These are phyloP conservation scores for Solanum gracilifrons DNA, from an alignment of 257 asterid species.

Conservation along the genomic window DNA sequence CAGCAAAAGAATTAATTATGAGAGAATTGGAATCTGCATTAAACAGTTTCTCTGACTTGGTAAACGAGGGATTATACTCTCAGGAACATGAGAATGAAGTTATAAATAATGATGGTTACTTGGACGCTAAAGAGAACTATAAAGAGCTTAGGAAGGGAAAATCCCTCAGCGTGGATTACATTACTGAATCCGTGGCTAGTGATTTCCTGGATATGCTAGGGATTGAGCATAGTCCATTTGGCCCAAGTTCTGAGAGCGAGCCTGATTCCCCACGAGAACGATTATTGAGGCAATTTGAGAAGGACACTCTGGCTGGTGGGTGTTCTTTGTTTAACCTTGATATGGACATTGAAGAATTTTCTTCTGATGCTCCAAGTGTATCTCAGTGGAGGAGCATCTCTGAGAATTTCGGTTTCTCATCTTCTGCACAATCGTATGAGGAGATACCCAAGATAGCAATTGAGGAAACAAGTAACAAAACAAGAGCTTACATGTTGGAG, in stretches of 20 bases:
- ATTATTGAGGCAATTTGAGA: constrained; percentile 75
- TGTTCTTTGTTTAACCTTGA: constrained; percentile 61
- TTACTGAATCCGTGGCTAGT: constrained; percentile 46
- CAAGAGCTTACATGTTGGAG: constrained; percentile 56
- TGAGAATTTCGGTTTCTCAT: constrained; percentile 18
- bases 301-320: constrained; percentile 63
- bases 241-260: constrained; percentile 78
- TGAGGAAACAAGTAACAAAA: constrained; percentile 26
- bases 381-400: constrained; percentile 40
- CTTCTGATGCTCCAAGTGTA: constrained; percentile 13
- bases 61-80: constrained; percentile 42
- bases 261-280: constrained; percentile 92
- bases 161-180: constrained; percentile 52
- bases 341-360: constrained; percentile 17
- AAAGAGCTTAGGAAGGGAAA: constrained; percentile 29
- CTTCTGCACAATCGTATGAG: constrained; percentile 12
- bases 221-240: constrained; percentile 60
- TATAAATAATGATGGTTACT: constrained; percentile 16
- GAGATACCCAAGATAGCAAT: constrained; percentile 28
- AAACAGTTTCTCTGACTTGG: constrained; percentile 31
- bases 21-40: constrained; percentile 64
- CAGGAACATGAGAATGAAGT: constrained; percentile 37
- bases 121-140: constrained; percentile 21
- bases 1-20: constrained; percentile 35
- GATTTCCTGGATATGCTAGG: constrained; percentile 86